Evolutionary conservation across 2,329 filamentous ascomycete genomes (phyloP), one percentile per base, ranked within the genome.

Genomic region (Epicoccum nigrum): DNA sequence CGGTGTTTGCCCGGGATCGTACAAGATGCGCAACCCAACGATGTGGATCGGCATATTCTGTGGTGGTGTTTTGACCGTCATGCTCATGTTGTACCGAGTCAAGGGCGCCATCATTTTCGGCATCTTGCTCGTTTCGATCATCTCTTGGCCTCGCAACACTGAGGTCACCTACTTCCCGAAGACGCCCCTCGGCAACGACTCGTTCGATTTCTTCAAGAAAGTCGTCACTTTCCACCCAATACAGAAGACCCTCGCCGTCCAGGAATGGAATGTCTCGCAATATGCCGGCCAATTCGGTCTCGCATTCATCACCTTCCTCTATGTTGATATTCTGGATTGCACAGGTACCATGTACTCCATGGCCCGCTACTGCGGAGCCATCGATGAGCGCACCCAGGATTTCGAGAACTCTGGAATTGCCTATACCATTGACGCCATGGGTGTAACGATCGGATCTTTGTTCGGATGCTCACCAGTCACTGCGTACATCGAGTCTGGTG

Each of bases 41-140:
- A 84, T 95, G 83, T 96, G 91, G 91, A 81, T 95, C 43, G 91
- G 90, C 30, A 92, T 95, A 63, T 94, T 95, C 78, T 89, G 88
- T 61, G 90, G 90, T 34, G 90, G 90, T 54, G 81, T 95, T 57
- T 76, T 95, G 40, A 95, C 90, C 1, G 86, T 87, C 25, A 76
- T 94, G 58, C 77, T 95, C 45, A 89, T 93, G 86, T 83, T 92
- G 78, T 95, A 91, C 73, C 86, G 90, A 16, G 84, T 95, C 73
- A 93, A 93, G 76, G 90, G 90, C 51, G 91, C 91, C 49, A 88
- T 96, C 64, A 92, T 95, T 63, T 82, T 84, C 28, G 91, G 91
- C 30, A 94, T 95, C 58, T 71, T 92, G 20, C 83, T 95, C 20
- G 90, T 95, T 49, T 91, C 87, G 57, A 87, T 95, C 73, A 91